phyloP scores from a whole-genome alignment of 257 asterid species.

The Capsicum pubescens region DNA sequence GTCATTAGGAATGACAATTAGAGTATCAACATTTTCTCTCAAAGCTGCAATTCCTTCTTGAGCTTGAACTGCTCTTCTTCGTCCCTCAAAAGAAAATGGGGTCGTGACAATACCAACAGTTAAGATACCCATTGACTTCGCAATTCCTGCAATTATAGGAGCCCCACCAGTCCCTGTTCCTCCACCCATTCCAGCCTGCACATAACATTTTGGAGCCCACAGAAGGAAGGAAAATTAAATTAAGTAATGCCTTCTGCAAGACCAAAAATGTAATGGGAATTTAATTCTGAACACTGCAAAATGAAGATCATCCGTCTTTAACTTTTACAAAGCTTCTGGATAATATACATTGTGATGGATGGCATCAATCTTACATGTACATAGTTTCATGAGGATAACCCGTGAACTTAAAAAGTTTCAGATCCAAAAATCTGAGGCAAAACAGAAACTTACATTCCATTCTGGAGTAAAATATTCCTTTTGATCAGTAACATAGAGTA shows the following conservation, averaged over 20 bases:
- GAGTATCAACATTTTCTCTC: slow-evolving; percentile 92
- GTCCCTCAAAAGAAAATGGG: slow-evolving; percentile 96
- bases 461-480: slow-evolving; percentile 13
- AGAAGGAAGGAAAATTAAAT: not conserved
- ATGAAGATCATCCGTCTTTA: slow-evolving; percentile 17
- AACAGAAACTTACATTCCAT: not conserved
- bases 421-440: not conserved
- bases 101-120: slow-evolving; percentile 98
- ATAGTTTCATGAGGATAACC: not conserved
- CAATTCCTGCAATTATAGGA: slow-evolving; percentile 88
- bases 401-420: not conserved
- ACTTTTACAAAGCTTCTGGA: slow-evolving; percentile 3
- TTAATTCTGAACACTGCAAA: not conserved
- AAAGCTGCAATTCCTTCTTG: slow-evolving; percentile 97
- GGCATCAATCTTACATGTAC: slow-evolving; percentile 5
- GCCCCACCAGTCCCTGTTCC: slow-evolving; percentile 99
- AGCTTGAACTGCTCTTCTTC: slow-evolving; percentile 94
- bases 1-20: slow-evolving; percentile 94
- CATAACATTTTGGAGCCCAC: not conserved
- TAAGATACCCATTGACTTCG: slow-evolving; percentile 90
- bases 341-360: not conserved
- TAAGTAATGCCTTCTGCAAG: not conserved
- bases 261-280: not conserved
- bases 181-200: slow-evolving; percentile 99
- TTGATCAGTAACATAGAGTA: not conserved